A percentile compares a stretch with the other conserved stretches of the same genome.
Conservation (phyloP, 345 rosid species). For the Streptanthus diversifolius region DNA sequence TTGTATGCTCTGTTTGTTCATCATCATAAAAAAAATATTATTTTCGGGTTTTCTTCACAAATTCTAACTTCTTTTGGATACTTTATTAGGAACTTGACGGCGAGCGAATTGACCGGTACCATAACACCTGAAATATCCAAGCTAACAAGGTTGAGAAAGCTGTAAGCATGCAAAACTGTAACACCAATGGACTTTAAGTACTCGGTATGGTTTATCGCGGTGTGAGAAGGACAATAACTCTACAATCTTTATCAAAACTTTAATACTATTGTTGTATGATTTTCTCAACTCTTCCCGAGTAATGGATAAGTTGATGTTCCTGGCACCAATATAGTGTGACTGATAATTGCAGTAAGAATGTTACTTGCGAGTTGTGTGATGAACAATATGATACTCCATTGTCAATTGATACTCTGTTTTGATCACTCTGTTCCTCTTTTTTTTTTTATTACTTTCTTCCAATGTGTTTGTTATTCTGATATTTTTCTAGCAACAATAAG, state of each 20-base stretch:
- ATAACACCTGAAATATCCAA: conserved; percentile 25
- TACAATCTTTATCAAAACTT: neutral
- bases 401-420: neutral
- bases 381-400: neutral
- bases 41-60: neutral
- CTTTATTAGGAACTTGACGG: conserved; percentile 24
- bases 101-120: conserved; percentile 27
- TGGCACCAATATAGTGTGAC: neutral
- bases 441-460: neutral
- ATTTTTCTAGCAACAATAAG: neutral
- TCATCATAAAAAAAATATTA: neutral
- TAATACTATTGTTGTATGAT: neutral
- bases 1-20: conserved; percentile 34
- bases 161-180: conserved; percentile 32
- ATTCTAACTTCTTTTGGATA: neutral
- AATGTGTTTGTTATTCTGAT: neutral
- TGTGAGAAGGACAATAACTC: neutral
- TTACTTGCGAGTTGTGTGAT: neutral
- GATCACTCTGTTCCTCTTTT: neutral
- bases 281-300: neutral
- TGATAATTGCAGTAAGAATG: neutral
- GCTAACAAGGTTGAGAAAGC: conserved; percentile 22
- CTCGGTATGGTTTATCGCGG: neutral
- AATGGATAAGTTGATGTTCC: neutral
- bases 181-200: neutral